These are phyloP conservation scores for Naganishia vaughanmartiniae DNA, from an alignment of 768 basidiomycete genomes.

Conservation along the genomic window DNA sequence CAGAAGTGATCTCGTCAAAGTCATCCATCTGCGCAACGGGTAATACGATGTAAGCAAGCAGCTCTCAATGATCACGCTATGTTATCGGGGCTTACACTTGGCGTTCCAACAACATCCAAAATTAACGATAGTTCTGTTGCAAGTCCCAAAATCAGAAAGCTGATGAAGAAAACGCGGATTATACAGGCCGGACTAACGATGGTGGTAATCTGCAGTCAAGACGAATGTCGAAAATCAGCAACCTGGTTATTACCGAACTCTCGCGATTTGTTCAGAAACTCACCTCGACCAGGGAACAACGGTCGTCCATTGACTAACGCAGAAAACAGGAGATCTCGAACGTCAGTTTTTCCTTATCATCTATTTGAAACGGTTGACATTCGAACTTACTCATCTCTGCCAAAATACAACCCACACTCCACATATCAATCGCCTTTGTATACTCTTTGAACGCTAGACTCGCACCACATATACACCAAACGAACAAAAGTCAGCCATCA, in stretches of 20 bases:
- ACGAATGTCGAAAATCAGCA: not conserved
- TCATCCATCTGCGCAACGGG: constrained; percentile 66
- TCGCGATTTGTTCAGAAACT: constrained; percentile 10
- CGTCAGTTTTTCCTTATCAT: constrained; percentile 49
- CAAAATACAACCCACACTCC: constrained; percentile 52
- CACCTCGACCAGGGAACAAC: constrained; percentile 90
- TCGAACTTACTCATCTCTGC: constrained; percentile 44
- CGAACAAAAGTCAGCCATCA: not conserved
- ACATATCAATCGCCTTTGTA: constrained; percentile 57
- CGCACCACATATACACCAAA: not conserved
- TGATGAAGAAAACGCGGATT: not conserved
- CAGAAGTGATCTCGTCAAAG: constrained; percentile 85
- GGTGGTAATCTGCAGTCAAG: constrained; percentile 60
- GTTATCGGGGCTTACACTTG: constrained; percentile 37
- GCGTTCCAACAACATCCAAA: constrained; percentile 80
- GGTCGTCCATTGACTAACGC: constrained; percentile 89
- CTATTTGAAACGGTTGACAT: not conserved
- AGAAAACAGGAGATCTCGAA: constrained; percentile 66
- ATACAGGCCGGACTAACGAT: constrained; percentile 55
- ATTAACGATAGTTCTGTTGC: constrained; percentile 71
- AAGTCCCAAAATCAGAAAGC: not conserved
- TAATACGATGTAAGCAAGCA: not conserved
- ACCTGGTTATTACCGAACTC: not conserved
- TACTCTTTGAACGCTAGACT: constrained; percentile 54
- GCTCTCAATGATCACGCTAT: not conserved